These are phyloP conservation scores for Acacia acuminata DNA, from an alignment of 306 rosid genomes.

Conservation along the genomic window DNA sequence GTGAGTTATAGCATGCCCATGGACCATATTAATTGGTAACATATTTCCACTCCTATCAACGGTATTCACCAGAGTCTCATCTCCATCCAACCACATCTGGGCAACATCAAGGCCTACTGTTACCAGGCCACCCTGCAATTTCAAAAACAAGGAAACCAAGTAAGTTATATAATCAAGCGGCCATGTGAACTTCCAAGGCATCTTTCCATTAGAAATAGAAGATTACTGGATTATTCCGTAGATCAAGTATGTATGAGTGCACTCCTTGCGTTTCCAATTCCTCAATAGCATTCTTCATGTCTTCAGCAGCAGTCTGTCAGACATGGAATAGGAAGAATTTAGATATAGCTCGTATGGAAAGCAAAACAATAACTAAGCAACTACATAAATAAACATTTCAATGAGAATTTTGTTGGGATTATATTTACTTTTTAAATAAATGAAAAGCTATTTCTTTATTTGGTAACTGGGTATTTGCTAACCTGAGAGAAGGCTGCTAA, in stretches of 20 bases:
- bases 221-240: constrained; percentile 91
- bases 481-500: constrained; percentile 91
- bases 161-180: constrained; percentile 1
- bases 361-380: not conserved
- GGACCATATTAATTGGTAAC: constrained; percentile 75
- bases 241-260: constrained; percentile 87
- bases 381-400: not conserved
- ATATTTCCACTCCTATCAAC: constrained; percentile 82
- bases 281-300: constrained; percentile 78
- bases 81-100: constrained; percentile 95
- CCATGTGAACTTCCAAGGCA: not conserved
- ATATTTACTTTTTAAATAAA: not conserved
- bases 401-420: not conserved
- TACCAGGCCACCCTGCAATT: constrained; percentile 88
- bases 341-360: not conserved
- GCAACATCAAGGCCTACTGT: constrained; percentile 94
- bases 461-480: not conserved
- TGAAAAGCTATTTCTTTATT: not conserved
- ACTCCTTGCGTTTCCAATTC: constrained; percentile 88
- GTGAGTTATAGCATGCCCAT: constrained; percentile 91
- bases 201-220: constrained; percentile 4
- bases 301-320: constrained; percentile 81
- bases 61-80: constrained; percentile 91
- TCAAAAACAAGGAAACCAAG: not conserved
- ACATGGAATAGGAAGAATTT: constrained; percentile 21